phyloP scores from a whole-genome alignment of 257 asterid species.

The Scutellaria barbata region DNA sequence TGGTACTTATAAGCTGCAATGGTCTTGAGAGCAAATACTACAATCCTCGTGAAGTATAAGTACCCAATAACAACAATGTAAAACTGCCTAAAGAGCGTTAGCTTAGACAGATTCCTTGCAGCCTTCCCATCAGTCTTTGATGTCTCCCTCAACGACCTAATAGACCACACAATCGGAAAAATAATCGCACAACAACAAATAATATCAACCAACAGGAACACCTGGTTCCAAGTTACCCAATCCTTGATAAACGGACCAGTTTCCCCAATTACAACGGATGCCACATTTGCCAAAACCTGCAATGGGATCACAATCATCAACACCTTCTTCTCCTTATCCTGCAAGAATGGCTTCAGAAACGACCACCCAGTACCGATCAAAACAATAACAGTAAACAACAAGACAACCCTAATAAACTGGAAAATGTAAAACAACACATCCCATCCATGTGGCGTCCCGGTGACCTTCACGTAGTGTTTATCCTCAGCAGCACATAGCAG shows the following conservation, averaged over 20 bases:
- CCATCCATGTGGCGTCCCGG: constrained; percentile 99
- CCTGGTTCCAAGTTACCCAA: constrained; percentile 96
- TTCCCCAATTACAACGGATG: constrained; percentile 92
- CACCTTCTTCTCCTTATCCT: constrained; percentile 93
- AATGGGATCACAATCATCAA: constrained; percentile 97
- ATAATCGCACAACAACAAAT: constrained; percentile 92
- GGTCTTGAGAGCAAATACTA: constrained; percentile 90
- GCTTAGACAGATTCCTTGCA: constrained; percentile 84
- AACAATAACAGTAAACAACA: constrained; percentile 84
- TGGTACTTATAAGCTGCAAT: constrained; percentile 90
- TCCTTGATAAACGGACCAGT: constrained; percentile 95
- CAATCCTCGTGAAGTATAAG: constrained; percentile 91
- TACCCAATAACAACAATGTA: constrained; percentile 94
- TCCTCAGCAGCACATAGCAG: constrained; percentile 90
- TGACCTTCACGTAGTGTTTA: constrained; percentile 90
- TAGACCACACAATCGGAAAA: constrained; percentile 97
- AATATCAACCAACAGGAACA: constrained; percentile 86
- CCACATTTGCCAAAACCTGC: constrained; percentile 89
- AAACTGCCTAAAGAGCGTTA: constrained; percentile 94
- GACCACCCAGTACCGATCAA: constrained; percentile 96
- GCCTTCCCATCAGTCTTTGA: constrained; percentile 99
- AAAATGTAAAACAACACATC: constrained; percentile 93
- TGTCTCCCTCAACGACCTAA: constrained; percentile 93
- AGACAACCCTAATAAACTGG: constrained; percentile 82
- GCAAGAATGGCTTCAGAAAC: constrained; percentile 86